These are phyloP conservation scores for Phylloporus sp. DNA, from an alignment of 768 basidiomycete genomes.

Conservation along the genomic window DNA sequence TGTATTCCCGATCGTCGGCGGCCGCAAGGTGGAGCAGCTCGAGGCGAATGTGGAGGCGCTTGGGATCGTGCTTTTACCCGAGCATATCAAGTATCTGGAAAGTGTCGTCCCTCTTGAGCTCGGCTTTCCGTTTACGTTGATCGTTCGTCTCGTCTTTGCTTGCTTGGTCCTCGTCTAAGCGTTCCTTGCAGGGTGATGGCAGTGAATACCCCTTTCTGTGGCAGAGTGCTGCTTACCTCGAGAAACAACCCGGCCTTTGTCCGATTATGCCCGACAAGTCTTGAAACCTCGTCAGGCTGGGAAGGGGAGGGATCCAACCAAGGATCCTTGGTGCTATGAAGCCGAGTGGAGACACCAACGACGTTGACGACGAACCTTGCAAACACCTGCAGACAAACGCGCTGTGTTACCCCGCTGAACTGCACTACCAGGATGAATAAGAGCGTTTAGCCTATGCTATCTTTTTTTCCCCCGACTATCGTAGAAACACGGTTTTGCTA, in stretches of 20 bases:
- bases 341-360: neutral
- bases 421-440: too few species aligned
- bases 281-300: neutral
- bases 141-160: constrained; percentile 26
- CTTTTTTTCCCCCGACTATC: neutral
- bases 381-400: too few species aligned
- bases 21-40: constrained; percentile 51
- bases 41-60: constrained; percentile 49
- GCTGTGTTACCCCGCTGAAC: too few species aligned
- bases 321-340: neutral
- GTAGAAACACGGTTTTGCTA: too few species aligned
- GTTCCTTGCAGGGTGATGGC: constrained; percentile 25
- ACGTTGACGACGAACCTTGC: neutral
- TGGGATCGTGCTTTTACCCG: constrained; percentile 40
- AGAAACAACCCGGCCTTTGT: constrained; percentile 14
- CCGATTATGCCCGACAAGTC: constrained; percentile 4
- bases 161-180: neutral
- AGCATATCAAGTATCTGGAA: constrained; percentile 47
- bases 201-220: constrained; percentile 13
- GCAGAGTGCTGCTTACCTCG: constrained; percentile 14
- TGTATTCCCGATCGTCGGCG: constrained; percentile 51
- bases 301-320: neutral
- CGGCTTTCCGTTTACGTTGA: constrained; percentile 39
- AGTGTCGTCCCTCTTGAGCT: constrained; percentile 38
- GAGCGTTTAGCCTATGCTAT: too few species aligned